Evolutionary conservation across 2,329 filamentous ascomycete genomes (phyloP), one percentile per base, ranked within the genome.

Genomic region (Ophiostoma tasmaniense): DNA sequence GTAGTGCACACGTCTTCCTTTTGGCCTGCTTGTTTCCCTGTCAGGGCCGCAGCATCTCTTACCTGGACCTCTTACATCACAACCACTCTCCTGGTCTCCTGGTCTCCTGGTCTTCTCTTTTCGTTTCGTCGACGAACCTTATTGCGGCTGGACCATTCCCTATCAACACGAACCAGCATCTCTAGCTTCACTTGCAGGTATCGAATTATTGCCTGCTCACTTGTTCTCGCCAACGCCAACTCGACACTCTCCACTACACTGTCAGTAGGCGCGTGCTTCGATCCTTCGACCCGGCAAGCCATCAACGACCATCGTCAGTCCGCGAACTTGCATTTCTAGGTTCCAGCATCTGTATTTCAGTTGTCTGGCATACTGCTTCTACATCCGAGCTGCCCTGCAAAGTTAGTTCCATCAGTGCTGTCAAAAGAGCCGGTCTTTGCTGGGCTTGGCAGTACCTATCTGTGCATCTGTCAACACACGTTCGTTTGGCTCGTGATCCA

Each of bases 1-100:
- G 68, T 70, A 71, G 70, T 72, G 71, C 72, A 71, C 71, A 71
- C 71, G 71, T 71, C 71, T 66, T 72, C 68, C 66, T 71, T 69
- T 69, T 39, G 64, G 37, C 62, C 59, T 61, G 61, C 25, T 25
- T 61, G 33, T 45, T 64, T 68, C 30, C 55, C 66, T 66, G 17
- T n/a, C 50, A 55, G 50, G 50, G 10, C 50, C n/a, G 17, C 30
- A 39, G 45, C 64, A 65, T 65, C 64, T 64, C 20, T 64, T 64
- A 42, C 62, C 62, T 42, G 62, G 25, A 30, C 42, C 69, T 67
- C 67, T 68, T 67, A 65, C 69, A 70, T 67, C 69, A 68, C 69
- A 70, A 66, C 55, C 28, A 22, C 39, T 7, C 64, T 65, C 61
- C 61, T 64, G 61, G 30, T 37, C 35, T 65, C 35, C 59, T 62